Evolutionary conservation across 2,329 filamentous ascomycete genomes (phyloP).

Genomic region (Beauveria medogensis): DNA sequence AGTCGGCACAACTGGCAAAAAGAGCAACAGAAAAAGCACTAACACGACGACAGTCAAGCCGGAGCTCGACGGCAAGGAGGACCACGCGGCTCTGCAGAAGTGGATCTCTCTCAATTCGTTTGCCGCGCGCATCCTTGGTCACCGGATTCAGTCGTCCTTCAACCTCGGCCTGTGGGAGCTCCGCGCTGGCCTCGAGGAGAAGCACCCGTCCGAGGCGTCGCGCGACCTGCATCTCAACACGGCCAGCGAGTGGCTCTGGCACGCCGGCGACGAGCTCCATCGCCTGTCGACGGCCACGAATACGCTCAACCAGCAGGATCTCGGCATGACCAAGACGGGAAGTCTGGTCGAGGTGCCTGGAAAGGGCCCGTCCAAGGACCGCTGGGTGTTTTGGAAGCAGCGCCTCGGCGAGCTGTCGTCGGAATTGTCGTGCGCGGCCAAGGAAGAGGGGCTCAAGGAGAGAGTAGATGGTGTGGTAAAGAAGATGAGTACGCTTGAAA

Average conservation of each 20-base stretch:
- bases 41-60: slow-evolving; percentile 15
- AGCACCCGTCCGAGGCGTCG: slow-evolving; percentile 10
- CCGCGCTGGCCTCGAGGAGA: slow-evolving; percentile 23
- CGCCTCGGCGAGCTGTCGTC: slow-evolving; percentile 18
- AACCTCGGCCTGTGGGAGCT: slow-evolving; percentile 24
- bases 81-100: slow-evolving; percentile 14
- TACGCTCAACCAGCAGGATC: slow-evolving; percentile 16
- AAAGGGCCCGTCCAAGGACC: slow-evolving; percentile 18
- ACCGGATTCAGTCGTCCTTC: slow-evolving; percentile 16
- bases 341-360: slow-evolving; percentile 11
- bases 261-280: slow-evolving; percentile 21
- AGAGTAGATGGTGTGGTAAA: slow-evolving; percentile 16
- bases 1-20: slow-evolving; percentile 4
- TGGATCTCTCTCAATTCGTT: slow-evolving; percentile 28
- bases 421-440: slow-evolving; percentile 11
- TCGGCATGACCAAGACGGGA: slow-evolving; percentile 16
- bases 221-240: slow-evolving; percentile 8
- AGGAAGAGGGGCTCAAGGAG: slow-evolving; percentile 15
- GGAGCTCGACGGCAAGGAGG: slow-evolving; percentile 17
- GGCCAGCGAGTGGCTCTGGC: slow-evolving; percentile 22
- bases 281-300: slow-evolving; percentile 11
- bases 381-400: slow-evolving; percentile 25
- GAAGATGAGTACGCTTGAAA: slow-evolving; percentile 18
- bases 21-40: background rate
- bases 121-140: slow-evolving; percentile 22